Percentiles rank a stretch among this genome's conserved stretches.
phyloP scores from a whole-genome alignment of 345 rosid species.

The Acer negundo region DNA sequence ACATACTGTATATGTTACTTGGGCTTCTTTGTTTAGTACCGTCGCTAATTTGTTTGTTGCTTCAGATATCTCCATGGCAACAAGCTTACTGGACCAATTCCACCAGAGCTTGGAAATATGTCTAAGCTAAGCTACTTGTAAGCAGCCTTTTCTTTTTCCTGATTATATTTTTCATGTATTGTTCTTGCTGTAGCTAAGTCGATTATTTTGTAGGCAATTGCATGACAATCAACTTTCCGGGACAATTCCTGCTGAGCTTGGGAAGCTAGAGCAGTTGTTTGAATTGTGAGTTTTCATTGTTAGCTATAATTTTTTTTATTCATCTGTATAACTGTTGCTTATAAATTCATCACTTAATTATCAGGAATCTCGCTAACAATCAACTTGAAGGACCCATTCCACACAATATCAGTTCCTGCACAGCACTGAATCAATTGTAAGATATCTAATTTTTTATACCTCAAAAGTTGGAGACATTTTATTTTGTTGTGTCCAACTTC shows the following conservation, averaged over 20 bases:
- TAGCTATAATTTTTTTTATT: not conserved
- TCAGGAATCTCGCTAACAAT: conserved; percentile 92
- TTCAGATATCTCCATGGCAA: conserved; percentile 90
- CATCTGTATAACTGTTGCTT: not conserved
- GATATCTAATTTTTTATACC: conserved; percentile 9
- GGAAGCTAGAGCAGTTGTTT: conserved; percentile 85
- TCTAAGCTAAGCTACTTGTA: conserved; percentile 93
- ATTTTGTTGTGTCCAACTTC: not conserved
- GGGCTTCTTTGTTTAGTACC: not conserved
- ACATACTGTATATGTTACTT: not conserved
- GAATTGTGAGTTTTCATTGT: conserved; percentile 62
- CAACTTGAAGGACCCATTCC: conserved; percentile 86
- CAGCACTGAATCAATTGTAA: conserved; percentile 90
- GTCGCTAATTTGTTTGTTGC: not conserved
- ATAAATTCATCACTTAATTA: not conserved
- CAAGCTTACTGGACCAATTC: conserved; percentile 80
- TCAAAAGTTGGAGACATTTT: not conserved
- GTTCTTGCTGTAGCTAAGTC: not conserved
- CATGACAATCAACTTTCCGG: conserved; percentile 74
- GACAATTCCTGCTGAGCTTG: conserved; percentile 88
- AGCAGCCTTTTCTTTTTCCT: conserved; percentile 18
- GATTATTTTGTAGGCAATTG: conserved; percentile 56
- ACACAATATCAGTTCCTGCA: conserved; percentile 73
- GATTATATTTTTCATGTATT: too few relatives aligned
- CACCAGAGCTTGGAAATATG: conserved; percentile 99